Base-by-base conservation (phyloP, 1,284 basidiomycete genomes). In the Ganoderma sinense region DNA sequence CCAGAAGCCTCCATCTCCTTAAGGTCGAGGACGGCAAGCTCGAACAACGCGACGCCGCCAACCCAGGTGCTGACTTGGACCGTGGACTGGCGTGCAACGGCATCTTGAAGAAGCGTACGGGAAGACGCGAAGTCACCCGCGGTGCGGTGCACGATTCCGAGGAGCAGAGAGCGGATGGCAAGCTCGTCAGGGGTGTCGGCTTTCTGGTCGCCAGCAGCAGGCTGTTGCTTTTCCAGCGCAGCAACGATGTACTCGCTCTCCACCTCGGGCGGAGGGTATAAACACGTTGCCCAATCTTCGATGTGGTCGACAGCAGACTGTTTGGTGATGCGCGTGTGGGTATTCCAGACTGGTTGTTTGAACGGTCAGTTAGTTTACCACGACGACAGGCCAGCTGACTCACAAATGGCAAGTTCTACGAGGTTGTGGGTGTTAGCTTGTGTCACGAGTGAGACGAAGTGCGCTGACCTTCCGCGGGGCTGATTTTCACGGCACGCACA, bases 121-220 rank as follows among this genome's bases (percentile, higher is more conserved):
- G 88, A 79, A 0, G 83, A 75, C 0, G 72, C 74, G 74, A 82
- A 89, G 29, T 84, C 81, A 2, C 85, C 84, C 0, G 86, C 78
- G 0, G 89, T 90, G 40, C 91, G 87, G 74, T 92, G 87, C 14
- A 85, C 82, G 73, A 91, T 86, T 6, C 92, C 92, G 18, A 94
- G 84, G 7, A 94, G 84, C 2, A 94, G 85, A 0, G 89, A 82
- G 11, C 92, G 89, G 33, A 93, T 76, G 0, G 89, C 91, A n/a
- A 88, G 81, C 75, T 94, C 92, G 75, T 94, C 92, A 0, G 88
- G 80, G 0, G 89, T 91, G 75, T 92, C 89, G 26, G 93, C 53
- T 53, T 84, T 73, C 89, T 87, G 39, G 45, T 36, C 29, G 29
- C 26, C 36, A 70, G 45, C 36, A 73, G 61, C 18, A 26, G 63